Percentiles rank a stretch among this genome's conserved stretches.
phyloP scores from a whole-genome alignment of 106 monocot species.

The Dendrobium nobile region DNA sequence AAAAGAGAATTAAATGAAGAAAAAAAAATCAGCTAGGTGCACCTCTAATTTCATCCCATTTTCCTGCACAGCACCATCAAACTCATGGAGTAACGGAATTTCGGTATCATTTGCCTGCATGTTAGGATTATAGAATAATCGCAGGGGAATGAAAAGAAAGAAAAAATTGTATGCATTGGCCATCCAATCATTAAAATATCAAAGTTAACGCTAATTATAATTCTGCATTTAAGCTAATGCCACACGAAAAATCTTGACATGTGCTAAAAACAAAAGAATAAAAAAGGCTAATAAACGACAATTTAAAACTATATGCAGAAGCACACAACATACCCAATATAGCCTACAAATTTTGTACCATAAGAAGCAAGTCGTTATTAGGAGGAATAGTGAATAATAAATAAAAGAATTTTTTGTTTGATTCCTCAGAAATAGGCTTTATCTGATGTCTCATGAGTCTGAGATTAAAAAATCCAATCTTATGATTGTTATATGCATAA shows the following conservation, averaged over 20 bases:
- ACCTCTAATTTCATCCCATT: conserved; percentile 66
- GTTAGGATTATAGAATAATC: background rate
- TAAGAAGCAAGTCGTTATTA: too few relatives aligned
- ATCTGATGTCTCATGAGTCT: too few relatives aligned
- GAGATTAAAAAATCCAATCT: too few relatives aligned
- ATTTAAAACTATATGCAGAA: too few relatives aligned
- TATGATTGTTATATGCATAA: too few relatives aligned
- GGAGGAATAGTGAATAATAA: too few relatives aligned
- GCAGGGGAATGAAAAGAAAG: background rate
- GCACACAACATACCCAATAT: too few relatives aligned
- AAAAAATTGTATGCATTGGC: background rate
- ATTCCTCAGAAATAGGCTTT: too few relatives aligned
- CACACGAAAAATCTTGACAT: background rate
- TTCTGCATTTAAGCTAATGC: background rate
- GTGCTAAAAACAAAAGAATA: too few relatives aligned
- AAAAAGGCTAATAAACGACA: too few relatives aligned
- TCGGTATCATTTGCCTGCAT: conserved; percentile 84
- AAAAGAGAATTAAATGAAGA: background rate
- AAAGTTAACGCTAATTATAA: background rate
- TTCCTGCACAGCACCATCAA: conserved; percentile 40
- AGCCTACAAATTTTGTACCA: too few relatives aligned
- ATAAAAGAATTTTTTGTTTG: too few relatives aligned
- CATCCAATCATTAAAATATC: background rate
- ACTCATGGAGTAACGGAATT: conserved; percentile 85
- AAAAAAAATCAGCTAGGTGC: conserved; percentile 3